Evolutionary conservation across 2,329 filamentous ascomycete species (phyloP), one percentile per base, ranked within the genome.

Genomic region (Penicillium olsonii): DNA sequence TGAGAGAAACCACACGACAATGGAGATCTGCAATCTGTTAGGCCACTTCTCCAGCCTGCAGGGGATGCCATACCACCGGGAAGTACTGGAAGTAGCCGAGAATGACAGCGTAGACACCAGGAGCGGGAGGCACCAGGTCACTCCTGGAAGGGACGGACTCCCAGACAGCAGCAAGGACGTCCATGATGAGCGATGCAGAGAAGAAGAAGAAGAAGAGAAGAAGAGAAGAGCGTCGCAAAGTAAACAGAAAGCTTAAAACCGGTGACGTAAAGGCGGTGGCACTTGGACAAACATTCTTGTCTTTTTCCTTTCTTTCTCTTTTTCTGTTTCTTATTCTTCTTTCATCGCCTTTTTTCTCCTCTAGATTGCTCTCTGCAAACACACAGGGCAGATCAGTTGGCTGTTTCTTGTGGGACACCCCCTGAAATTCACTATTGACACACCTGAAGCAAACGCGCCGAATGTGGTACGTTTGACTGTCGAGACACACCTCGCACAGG

Each of bases 401-500:
- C n/a, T n/a, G n/a, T n/a, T n/a, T n/a, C n/a, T n/a, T n/a, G n/a
- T n/a, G n/a, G n/a, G n/a, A n/a, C n/a, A n/a, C n/a, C n/a, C n/a
- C n/a, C n/a, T n/a, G n/a, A n/a, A n/a, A n/a, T n/a, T n/a, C n/a
- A n/a, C n/a, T n/a, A n/a, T n/a, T n/a, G n/a, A n/a, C n/a, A n/a
- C n/a, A n/a, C n/a, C 94, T 94, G 70, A 94, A 97, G 71, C 92
- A 97, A 26, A 97, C 94, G 58, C 87, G 87, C 54, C 87, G 84
- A 70, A 99, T 90, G 10, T 85, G 83, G 57, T 95, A 87, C 71
- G 94, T 42, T 92, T 84, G 41, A 99, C 80, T 45, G 95, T 84
- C 5, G 91, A 95, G 11, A 92, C 94, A 68, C 94, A 99, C 94
- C 99, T 99, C 75, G 99, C 90, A 70, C 94, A 99, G 94, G 94